Evolutionary conservation across 2,329 filamentous ascomycete species (phyloP), one percentile per base, ranked within the genome.

Genomic region (Arthrinium phaeospermum): DNA sequence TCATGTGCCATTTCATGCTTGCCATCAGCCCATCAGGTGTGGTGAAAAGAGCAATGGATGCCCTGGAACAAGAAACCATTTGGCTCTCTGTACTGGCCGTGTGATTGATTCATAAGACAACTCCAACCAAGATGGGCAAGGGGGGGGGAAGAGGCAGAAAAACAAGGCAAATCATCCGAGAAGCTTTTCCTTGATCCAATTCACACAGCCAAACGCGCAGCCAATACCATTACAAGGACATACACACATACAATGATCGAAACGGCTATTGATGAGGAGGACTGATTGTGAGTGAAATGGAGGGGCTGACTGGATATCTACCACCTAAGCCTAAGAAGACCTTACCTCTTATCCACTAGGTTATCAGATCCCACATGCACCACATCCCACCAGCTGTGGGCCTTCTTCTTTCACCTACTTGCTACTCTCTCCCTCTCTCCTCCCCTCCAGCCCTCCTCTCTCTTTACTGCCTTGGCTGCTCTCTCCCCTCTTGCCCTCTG

Each of bases 361-460:
- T 64, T 64, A 64, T 64, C 57, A 64, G 57, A 64, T 64, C 57
- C 57, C 57, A 64, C 57, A 41, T 64, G 57, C 57, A 64, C 57
- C 57, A 41, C 57, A 64, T 64, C 57, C 57, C 57, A 64, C 57
- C 57, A 64, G 19, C 57, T 24, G 57, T 64, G 57, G 57, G 34
- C 34, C 30, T 64, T 22, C 22, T 8, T 64, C 57, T 34, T 41
- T 41, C 34, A 41, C 57, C 30, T 24, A 51, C 57, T 41, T 19
- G 14, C 30, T 41, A 1, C 10, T 34, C 57, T 10, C 34, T 19
- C 13, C 57, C 34, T 41, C 57, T 49, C 22, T 22, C 46, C 16
- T 30, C 27, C 27, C 27, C 27, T 22, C 46, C 16, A 2, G 2
- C 27, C 27, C 27, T 30, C 27, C 27, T 30, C 34, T 41, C 57